Evolutionary conservation across 2,329 filamentous ascomycete species (phyloP).

Genomic region (Pseudophaeomoniella oleicola): DNA sequence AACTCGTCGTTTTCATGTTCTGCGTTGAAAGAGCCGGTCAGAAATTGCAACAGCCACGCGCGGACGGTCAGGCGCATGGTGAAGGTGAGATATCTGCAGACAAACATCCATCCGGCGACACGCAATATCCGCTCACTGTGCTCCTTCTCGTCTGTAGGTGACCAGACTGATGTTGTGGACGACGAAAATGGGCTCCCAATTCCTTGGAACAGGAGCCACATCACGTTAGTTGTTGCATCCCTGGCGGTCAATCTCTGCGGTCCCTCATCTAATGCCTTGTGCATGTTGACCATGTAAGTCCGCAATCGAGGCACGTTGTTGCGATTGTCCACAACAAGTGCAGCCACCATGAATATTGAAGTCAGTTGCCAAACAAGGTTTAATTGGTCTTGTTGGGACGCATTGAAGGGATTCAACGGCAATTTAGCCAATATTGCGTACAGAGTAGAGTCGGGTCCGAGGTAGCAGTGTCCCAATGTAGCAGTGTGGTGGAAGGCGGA

Average conservation of each 20-base stretch:
- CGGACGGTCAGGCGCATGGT: constrained; percentile 6
- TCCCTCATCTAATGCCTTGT: constrained; percentile 6
- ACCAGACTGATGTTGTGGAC: constrained; percentile 5
- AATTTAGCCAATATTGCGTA: constrained; percentile 4
- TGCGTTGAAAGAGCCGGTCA: constrained; percentile 3
- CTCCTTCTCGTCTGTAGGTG: constrained; percentile 5
- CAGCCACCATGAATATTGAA: constrained; percentile 6
- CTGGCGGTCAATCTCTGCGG: constrained; percentile 4
- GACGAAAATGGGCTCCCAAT: not conserved
- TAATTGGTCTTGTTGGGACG: constrained; percentile 6
- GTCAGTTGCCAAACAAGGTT: constrained; percentile 9
- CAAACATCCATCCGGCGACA: constrained; percentile 7
- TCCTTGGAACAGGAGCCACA: constrained; percentile 5
- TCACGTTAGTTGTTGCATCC: constrained; percentile 8
- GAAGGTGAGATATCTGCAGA: constrained; percentile 8
- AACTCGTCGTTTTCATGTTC: constrained; percentile 4
- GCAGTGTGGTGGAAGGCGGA: not conserved
- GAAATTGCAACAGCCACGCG: constrained; percentile 7
- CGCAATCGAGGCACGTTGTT: constrained; percentile 6
- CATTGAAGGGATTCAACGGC: constrained; percentile 3
- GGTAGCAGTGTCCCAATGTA: constrained; percentile 5
- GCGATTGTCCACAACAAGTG: constrained; percentile 7
- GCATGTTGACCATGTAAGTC: constrained; percentile 7
- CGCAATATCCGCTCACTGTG: constrained; percentile 8
- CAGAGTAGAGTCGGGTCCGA: constrained; percentile 5